A percentile compares a stretch with the other conserved stretches of the same genome.
Conservation (phyloP, 75 land plant genomes). For the Cryptomeria japonica region DNA sequence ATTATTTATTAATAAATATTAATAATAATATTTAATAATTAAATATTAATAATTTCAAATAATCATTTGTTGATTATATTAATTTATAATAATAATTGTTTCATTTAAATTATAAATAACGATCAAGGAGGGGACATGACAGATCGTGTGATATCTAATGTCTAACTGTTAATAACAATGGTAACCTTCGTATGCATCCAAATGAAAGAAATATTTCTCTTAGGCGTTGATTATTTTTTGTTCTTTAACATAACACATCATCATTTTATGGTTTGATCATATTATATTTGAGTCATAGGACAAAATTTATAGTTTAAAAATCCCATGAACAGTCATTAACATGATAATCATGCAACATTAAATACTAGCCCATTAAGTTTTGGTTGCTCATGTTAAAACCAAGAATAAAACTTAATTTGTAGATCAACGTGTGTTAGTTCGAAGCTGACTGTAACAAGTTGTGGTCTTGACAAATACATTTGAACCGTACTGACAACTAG, state of each 20-base stretch:
- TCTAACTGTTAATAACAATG: not conserved
- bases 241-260: not conserved
- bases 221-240: not conserved
- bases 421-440: not conserved
- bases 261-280: not conserved
- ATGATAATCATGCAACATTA: not conserved
- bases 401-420: not conserved
- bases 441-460: not conserved
- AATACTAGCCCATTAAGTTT: not conserved
- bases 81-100: too few relatives aligned
- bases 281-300: not conserved
- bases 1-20: too few relatives aligned
- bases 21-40: too few relatives aligned
- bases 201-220: not conserved
- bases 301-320: not conserved
- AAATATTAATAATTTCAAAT: too few relatives aligned
- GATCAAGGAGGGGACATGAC: too few relatives aligned
- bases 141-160: too few relatives aligned
- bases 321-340: not conserved
- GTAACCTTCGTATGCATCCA: not conserved
- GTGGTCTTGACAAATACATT: too few relatives aligned
- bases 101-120: too few relatives aligned
- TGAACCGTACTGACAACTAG: not conserved
- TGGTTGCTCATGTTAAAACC: not conserved
- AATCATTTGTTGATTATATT: too few relatives aligned